Evolutionary conservation across 2,329 filamentous ascomycete species (phyloP), one percentile per base, ranked within the genome.

Genomic region (Colletotrichum aenigma): DNA sequence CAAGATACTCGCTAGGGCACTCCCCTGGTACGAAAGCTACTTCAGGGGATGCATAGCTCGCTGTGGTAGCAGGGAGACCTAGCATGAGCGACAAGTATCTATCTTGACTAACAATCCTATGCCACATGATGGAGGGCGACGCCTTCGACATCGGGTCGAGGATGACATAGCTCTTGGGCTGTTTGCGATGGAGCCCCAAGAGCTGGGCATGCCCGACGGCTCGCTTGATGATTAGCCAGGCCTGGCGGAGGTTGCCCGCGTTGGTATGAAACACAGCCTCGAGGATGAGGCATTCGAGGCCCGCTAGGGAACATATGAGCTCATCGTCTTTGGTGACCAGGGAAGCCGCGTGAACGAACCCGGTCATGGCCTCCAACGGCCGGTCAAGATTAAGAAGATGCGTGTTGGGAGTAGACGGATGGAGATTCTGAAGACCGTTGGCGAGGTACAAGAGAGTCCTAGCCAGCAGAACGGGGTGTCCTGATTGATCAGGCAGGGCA

Each of bases 201-300:
- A 87, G 71, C 76, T 88, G 87, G 0, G 85, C 87, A 4, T 85
- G 73, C 0, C 74, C 77, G 78, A 87, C 81, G 0, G 86, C 86
- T 61, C 85, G 80, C 5, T 86, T 83, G 26, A 79, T 77, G 1
- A 82, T 79, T 7, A 85, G 56, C 86, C 85, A 88, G 1, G 82
- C 81, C 6, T 81, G 81, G 13, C 85, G 82, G n/a, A 88, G 80
- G 66, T 85, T 86, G 0, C 87, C 86, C 26, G 67, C 32, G 38
- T 87, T 85, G 8, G 76, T 75, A 7, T 87, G 79, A 73, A 82
- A 88, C 8, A 83, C 67, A 9, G 79, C 80, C 74, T 88, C 86
- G 1, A 88, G 74, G 70, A 88, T 81, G 32, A 88, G 80, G 75
- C 85, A 87, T 28, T 85, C 82, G 10, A 89, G 74, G 3, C 84